Conservation (phyloP, 495 filamentous ascomycete genomes). For the Trichoderma gamsii region DNA sequence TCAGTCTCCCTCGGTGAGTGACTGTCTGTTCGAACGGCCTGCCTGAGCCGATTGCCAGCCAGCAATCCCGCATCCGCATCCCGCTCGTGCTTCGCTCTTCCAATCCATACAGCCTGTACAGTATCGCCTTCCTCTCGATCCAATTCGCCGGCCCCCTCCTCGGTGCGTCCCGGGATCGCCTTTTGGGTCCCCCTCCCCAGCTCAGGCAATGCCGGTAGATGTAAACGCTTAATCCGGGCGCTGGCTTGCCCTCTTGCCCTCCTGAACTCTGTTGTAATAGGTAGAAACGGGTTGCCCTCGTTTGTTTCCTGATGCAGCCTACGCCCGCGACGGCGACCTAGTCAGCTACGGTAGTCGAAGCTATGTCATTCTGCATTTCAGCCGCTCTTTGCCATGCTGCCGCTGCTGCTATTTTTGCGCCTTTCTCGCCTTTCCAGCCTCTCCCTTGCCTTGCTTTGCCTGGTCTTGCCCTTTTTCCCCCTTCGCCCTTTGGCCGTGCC, state of each 20-base stretch:
- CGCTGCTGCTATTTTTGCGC: no score
- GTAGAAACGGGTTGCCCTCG: neutral
- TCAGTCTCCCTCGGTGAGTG: neutral
- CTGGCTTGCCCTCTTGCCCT: neutral
- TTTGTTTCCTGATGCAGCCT: no score
- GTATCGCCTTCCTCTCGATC: neutral
- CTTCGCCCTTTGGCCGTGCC: no score
- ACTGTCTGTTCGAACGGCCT: neutral
- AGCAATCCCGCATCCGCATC: neutral
- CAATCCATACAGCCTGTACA: neutral
- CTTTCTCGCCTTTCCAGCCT: no score
- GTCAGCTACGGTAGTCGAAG: no score
- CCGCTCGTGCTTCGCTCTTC: neutral
- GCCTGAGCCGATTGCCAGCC: neutral
- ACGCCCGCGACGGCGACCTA: no score
- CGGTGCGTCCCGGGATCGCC: constrained; percentile 14
- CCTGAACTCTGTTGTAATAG: neutral
- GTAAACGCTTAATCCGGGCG: constrained; percentile 10
- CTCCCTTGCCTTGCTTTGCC: no score
- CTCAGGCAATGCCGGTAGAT: constrained; percentile 11
- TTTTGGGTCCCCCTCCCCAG: neutral
- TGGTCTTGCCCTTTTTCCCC: no score
- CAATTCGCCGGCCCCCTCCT: neutral
- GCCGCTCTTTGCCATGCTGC: no score
- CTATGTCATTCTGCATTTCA: no score